Evolutionary conservation across 2,329 filamentous ascomycete genomes (phyloP).

Genomic region (Chrysoporthe cubensis): DNA sequence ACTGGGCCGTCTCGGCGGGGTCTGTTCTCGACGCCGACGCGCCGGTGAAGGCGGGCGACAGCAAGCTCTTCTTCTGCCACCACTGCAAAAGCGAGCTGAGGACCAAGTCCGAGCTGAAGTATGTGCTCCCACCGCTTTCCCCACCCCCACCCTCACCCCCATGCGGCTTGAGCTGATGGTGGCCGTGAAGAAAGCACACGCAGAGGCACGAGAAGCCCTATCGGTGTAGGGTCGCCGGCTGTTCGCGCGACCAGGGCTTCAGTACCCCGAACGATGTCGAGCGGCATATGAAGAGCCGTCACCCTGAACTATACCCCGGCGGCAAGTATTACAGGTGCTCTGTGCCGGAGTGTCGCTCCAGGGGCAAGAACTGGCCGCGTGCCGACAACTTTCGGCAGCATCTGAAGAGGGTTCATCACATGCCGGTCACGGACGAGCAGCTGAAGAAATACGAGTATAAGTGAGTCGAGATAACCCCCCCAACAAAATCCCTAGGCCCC

Average conservation of each 20-base stretch:
- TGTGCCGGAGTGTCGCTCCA: slow-evolving; percentile 58
- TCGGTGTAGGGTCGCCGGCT: slow-evolving; percentile 62
- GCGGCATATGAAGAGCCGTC: slow-evolving; percentile 76
- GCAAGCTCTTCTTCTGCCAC: slow-evolving; percentile 40
- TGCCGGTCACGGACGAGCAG: slow-evolving; percentile 42
- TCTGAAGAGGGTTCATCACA: slow-evolving; percentile 67
- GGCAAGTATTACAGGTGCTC: slow-evolving; percentile 64
- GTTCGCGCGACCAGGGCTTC: slow-evolving; percentile 68
- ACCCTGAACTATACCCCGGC: slow-evolving; percentile 53
- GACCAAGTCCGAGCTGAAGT: slow-evolving; percentile 62
- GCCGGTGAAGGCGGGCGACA: background rate
- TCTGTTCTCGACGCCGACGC: background rate
- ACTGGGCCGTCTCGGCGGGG: slow-evolving; percentile 12
- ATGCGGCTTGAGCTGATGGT: background rate
- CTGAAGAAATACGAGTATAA: slow-evolving; percentile 40
- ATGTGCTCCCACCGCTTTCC: slow-evolving; percentile 32
- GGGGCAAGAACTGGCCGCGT: slow-evolving; percentile 75
- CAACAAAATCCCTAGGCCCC: background rate
- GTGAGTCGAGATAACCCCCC: slow-evolving; percentile 32
- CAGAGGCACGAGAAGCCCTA: slow-evolving; percentile 71
- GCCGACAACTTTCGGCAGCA: slow-evolving; percentile 88
- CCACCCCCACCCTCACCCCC: background rate
- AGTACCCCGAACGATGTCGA: slow-evolving; percentile 80
- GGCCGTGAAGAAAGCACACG: slow-evolving; percentile 68
- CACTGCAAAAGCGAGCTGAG: slow-evolving; percentile 48